Conservation (phyloP, 2,329 filamentous ascomycete species). For the Aspergillus ochraceoroseus region DNA sequence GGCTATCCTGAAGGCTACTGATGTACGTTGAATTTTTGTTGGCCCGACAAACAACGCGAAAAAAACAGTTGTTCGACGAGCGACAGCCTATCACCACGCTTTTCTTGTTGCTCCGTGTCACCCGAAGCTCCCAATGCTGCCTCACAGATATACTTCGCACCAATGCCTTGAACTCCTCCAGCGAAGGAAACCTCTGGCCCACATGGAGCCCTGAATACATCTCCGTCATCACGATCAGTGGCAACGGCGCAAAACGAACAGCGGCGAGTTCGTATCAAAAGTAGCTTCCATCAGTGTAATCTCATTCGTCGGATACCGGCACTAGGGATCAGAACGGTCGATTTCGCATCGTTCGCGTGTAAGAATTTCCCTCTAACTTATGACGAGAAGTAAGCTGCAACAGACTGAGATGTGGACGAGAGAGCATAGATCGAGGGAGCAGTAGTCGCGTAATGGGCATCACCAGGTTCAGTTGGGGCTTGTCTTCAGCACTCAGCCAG, state of each 20-base stretch:
- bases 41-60: constrained; percentile 40
- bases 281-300: constrained; percentile 27
- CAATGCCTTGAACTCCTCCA: constrained; percentile 39
- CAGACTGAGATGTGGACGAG: not conserved
- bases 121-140: constrained; percentile 41
- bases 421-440: constrained; percentile 8
- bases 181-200: constrained; percentile 37
- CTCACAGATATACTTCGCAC: constrained; percentile 41
- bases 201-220: constrained; percentile 40
- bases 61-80: constrained; percentile 37
- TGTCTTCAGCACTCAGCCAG: not conserved
- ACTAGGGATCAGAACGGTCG: constrained; percentile 2
- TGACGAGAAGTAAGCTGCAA: not conserved
- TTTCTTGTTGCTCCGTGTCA: constrained; percentile 40
- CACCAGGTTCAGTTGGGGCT: constrained; percentile 8
- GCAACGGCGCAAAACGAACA: constrained; percentile 14
- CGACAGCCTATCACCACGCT: constrained; percentile 41
- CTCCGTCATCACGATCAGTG: constrained; percentile 32
- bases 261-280: constrained; percentile 15
- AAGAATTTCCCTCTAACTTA: not conserved
- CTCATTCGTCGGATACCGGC: constrained; percentile 8
- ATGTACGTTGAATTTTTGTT: constrained; percentile 42
- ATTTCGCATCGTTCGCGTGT: constrained; percentile 15
- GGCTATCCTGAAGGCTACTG: constrained; percentile 38
- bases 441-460: constrained; percentile 3